phyloP scores from a whole-genome alignment of 192 early-diverging fungal species.

The Linderina pennispora region DNA sequence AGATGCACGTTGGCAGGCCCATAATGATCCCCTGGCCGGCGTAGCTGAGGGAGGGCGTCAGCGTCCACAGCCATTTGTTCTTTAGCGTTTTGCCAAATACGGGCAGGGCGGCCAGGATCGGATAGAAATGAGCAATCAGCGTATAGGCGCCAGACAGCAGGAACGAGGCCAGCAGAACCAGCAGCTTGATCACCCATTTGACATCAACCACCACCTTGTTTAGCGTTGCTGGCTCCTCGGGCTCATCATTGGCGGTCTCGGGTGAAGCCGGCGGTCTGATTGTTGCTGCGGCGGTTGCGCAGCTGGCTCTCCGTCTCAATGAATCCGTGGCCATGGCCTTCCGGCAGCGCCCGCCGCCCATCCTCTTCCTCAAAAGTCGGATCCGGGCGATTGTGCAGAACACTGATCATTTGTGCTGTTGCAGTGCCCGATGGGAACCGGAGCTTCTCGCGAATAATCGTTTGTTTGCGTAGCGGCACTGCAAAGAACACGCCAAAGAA shows the following conservation, averaged over 20 bases:
- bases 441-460: slow-evolving; percentile 75
- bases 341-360: not conserved
- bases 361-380: slow-evolving; percentile 32
- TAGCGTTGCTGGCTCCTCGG: not conserved
- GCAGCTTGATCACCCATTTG: slow-evolving; percentile 57
- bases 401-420: slow-evolving; percentile 77
- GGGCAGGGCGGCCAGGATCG: slow-evolving; percentile 50
- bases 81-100: slow-evolving; percentile 51
- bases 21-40: slow-evolving; percentile 77
- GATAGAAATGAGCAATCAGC: slow-evolving; percentile 56
- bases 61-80: slow-evolving; percentile 61
- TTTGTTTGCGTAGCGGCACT: slow-evolving; percentile 68
- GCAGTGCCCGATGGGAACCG: slow-evolving; percentile 83
- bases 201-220: slow-evolving; percentile 34
- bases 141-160: slow-evolving; percentile 59
- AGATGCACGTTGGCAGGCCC: slow-evolving; percentile 67
- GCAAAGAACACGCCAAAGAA: slow-evolving; percentile 94
- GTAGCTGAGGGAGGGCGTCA: slow-evolving; percentile 68
- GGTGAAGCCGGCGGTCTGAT: no score
- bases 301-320: not conserved
- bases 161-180: slow-evolving; percentile 52
- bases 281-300: not conserved
- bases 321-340: not conserved
- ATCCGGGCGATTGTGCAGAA: slow-evolving; percentile 58
- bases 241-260: not conserved